A percentile compares a stretch with the other conserved stretches of the same genome.
Conservation (phyloP, 352 stramenopile genomes). For the Phytopythium litorale region DNA sequence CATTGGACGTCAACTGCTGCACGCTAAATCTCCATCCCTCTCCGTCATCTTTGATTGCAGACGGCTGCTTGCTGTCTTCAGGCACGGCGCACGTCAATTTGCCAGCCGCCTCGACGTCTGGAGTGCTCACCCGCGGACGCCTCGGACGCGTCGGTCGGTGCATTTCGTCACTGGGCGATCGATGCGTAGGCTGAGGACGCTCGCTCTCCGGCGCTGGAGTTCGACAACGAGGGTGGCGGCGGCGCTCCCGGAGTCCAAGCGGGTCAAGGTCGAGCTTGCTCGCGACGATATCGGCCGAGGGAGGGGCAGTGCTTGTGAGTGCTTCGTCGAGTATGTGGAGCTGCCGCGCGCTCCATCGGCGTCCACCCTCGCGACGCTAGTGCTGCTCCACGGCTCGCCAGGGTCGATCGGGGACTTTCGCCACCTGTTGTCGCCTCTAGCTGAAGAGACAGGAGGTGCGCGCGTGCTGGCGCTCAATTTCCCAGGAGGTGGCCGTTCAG, state of each 20-base stretch:
- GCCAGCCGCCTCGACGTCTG: neutral
- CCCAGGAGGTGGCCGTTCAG: neutral
- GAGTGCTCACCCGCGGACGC: too few relatives aligned
- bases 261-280: neutral
- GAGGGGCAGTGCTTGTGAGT: neutral
- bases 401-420: conserved; percentile 1
- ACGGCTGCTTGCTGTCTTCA: too few relatives aligned
- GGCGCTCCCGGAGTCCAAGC: neutral
- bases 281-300: neutral
- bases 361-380: neutral
- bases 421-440: neutral
- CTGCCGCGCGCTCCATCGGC: neutral
- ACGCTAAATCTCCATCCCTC: too few relatives aligned
- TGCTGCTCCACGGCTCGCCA: neutral
- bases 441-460: neutral
- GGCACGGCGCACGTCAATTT: too few relatives aligned
- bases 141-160: too few relatives aligned
- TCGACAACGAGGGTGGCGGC: neutral
- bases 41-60: too few relatives aligned
- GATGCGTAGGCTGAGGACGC: neutral
- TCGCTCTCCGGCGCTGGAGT: neutral
- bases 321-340: conserved; percentile 1
- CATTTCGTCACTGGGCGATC: too few relatives aligned
- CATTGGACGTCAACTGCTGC: too few relatives aligned
- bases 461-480: conserved; percentile 1